Conservation (phyloP, 2,329 filamentous ascomycete genomes). For the Hypoxylon sp. region DNA sequence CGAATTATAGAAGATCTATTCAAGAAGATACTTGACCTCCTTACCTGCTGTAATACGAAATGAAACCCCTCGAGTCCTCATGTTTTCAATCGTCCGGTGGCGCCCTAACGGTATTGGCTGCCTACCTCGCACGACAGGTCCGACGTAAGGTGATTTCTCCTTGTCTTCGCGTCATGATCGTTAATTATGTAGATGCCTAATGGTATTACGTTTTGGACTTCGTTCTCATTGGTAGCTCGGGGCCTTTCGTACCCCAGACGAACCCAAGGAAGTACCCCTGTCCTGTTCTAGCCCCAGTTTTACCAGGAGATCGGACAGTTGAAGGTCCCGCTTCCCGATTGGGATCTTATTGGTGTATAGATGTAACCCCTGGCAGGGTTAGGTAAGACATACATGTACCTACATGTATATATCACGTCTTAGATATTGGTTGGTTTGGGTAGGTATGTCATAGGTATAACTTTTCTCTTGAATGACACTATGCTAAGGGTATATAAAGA, state of each 20-base stretch:
- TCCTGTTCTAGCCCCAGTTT: constrained; percentile 13
- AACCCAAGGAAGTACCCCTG: constrained; percentile 10
- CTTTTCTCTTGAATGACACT: not conserved
- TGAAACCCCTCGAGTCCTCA: not conserved
- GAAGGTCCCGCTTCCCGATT: constrained; percentile 33
- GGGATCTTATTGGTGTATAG: constrained; percentile 20
- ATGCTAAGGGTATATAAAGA: too few relatives aligned
- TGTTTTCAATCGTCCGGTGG: not conserved
- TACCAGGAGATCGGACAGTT: constrained; percentile 37
- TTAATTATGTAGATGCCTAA: constrained; percentile 21
- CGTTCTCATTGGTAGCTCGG: constrained; percentile 38
- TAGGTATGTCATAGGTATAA: too few relatives aligned
- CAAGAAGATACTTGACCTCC: not conserved
- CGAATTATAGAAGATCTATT: not conserved
- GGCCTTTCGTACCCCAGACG: constrained; percentile 7
- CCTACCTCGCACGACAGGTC: constrained; percentile 14
- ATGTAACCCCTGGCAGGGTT: not conserved
- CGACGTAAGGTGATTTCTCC: constrained; percentile 37
- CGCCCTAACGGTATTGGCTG: not conserved
- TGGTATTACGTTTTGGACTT: constrained; percentile 34
- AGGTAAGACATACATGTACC: not conserved
- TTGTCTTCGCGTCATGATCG: constrained; percentile 45
- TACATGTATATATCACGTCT: not conserved
- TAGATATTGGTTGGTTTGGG: too few relatives aligned
- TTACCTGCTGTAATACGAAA: constrained; percentile 6